Conservation (phyloP, 2,329 filamentous ascomycete species). For the Curvularia verruculosa region DNA sequence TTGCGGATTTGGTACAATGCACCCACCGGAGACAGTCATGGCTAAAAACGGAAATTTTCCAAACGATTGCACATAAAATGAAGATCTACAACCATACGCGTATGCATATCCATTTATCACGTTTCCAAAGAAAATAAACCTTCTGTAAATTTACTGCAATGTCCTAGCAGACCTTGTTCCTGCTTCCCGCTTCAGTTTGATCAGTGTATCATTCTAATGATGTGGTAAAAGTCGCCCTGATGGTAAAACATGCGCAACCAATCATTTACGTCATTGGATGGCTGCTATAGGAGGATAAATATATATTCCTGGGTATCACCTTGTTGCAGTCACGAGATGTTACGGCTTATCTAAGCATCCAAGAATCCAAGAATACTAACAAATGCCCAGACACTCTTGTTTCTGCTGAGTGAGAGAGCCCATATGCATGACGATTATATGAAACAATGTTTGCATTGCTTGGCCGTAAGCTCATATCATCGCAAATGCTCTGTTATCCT, state of each 20-base stretch:
- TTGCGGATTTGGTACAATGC: background rate
- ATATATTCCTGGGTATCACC: background rate
- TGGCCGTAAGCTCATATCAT: conserved; percentile 13
- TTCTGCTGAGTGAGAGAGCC: conserved; percentile 5
- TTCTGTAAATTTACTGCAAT: background rate
- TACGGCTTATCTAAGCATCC: conserved; percentile 11
- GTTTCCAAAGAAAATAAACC: background rate
- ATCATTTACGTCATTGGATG: background rate
- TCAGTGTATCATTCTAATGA: background rate
- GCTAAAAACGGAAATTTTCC: no score
- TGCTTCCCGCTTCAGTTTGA: background rate
- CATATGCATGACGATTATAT: conserved; percentile 5
- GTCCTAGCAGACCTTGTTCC: background rate
- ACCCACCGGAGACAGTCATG: no score
- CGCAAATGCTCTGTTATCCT: conserved; percentile 1
- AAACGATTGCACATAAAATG: background rate
- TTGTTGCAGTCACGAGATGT: background rate
- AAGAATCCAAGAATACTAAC: conserved; percentile 4
- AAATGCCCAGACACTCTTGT: background rate
- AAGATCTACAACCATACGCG: background rate
- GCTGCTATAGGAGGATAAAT: background rate
- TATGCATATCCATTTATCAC: background rate
- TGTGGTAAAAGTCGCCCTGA: background rate
- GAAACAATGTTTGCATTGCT: background rate
- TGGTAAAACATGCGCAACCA: background rate